Conservation (phyloP, 1,284 basidiomycete genomes). For the Trichosporon inkin region DNA sequence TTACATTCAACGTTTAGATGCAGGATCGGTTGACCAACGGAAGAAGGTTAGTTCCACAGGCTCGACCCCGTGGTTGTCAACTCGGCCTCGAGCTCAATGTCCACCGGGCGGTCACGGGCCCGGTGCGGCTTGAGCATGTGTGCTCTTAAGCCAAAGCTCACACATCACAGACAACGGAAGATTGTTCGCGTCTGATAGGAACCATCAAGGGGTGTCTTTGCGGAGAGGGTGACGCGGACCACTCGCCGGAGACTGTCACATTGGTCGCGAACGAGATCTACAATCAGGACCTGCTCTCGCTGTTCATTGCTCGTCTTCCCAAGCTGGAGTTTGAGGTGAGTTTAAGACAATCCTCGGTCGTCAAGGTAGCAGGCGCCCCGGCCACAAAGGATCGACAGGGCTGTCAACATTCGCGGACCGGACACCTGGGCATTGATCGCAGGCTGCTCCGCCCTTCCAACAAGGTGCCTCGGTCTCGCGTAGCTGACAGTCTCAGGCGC, state of each 20-base stretch:
- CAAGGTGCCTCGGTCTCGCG: not conserved
- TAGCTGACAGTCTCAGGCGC: constrained; percentile 44
- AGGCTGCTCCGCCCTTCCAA: not conserved
- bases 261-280: constrained; percentile 96
- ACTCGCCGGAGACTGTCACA: constrained; percentile 74
- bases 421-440: too few relatives aligned
- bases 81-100: not conserved
- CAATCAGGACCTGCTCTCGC: constrained; percentile 76
- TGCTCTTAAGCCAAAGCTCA: not conserved
- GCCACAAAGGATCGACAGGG: not conserved
- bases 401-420: too few relatives aligned
- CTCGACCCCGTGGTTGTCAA: not conserved
- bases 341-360: not conserved
- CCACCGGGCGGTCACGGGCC: not conserved
- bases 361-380: not conserved
- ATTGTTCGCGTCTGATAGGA: constrained; percentile 37
- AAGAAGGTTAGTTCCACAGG: constrained; percentile 62
- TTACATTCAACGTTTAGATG: constrained; percentile 69
- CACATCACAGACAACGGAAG: constrained; percentile 21
- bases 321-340: constrained; percentile 93
- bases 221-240: constrained; percentile 40
- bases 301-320: constrained; percentile 74
- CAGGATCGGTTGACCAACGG: constrained; percentile 64
- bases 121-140: not conserved
- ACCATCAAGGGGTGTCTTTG: constrained; percentile 33